Evolutionary conservation across 1,284 basidiomycete genomes (phyloP).

Genomic region (Vanrija sp.): DNA sequence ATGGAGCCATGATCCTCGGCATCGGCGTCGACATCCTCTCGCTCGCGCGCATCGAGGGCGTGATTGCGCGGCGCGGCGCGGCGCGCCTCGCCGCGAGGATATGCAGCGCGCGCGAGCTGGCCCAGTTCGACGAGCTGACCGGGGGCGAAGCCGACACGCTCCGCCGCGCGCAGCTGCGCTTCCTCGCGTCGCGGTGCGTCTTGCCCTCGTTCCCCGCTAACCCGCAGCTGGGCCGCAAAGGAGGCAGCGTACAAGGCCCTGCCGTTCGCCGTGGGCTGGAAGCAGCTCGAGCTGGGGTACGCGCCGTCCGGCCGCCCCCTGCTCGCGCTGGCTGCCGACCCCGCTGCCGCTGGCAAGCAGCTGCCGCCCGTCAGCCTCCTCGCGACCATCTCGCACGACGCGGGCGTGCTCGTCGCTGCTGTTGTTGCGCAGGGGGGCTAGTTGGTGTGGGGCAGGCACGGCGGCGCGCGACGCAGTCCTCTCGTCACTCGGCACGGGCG

Average conservation of each 20-base stretch:
- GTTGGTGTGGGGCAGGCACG: background rate
- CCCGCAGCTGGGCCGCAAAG: slow-evolving; percentile 71
- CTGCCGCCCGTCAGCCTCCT: slow-evolving; percentile 51
- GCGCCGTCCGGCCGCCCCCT: slow-evolving; percentile 22
- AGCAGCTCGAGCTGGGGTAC: slow-evolving; percentile 56
- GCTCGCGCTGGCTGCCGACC: slow-evolving; percentile 5
- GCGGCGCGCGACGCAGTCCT: background rate
- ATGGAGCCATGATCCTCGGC: slow-evolving; percentile 56
- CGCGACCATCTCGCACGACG: slow-evolving; percentile 76
- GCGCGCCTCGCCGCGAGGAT: slow-evolving; percentile 59
- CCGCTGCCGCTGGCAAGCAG: background rate
- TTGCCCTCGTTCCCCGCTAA: background rate
- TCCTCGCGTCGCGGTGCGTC: slow-evolving; percentile 9
- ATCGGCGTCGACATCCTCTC: slow-evolving; percentile 75
- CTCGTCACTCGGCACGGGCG: too few species aligned
- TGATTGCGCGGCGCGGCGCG: slow-evolving; percentile 57
- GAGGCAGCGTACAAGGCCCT: slow-evolving; percentile 88
- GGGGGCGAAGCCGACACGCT: slow-evolving; percentile 6
- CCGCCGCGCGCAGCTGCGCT: slow-evolving; percentile 3
- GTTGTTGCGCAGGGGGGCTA: slow-evolving; percentile 59
- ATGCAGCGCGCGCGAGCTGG: slow-evolving; percentile 52
- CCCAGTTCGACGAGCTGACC: slow-evolving; percentile 7
- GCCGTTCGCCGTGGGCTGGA: slow-evolving; percentile 65
- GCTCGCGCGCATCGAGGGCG: slow-evolving; percentile 59
- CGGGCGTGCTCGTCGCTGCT: slow-evolving; percentile 70